phyloP scores from a whole-genome alignment of 2,329 filamentous ascomycete genomes.

The Chalaropsis thielavioides region DNA sequence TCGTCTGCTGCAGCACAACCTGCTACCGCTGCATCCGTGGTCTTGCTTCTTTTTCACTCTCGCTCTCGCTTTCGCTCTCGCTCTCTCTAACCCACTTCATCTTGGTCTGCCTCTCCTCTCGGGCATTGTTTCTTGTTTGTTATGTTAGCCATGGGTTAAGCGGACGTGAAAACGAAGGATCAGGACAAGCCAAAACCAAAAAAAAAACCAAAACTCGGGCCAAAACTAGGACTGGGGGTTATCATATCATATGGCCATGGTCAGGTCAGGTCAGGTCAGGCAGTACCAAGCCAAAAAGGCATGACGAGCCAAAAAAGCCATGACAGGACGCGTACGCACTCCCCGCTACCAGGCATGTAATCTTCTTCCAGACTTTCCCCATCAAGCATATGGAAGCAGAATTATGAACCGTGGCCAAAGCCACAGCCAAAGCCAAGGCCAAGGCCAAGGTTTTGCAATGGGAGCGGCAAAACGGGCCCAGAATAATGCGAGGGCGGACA shows the following conservation, averaged over 20 bases:
- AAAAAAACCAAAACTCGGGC: background rate
- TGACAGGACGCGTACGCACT: conserved; percentile 4
- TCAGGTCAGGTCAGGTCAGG: background rate
- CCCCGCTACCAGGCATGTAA: background rate
- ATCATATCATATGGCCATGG: background rate
- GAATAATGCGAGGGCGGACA: background rate
- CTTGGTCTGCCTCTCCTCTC: no score
- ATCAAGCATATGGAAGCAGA: background rate
- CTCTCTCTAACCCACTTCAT: no score
- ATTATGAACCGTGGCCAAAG: background rate
- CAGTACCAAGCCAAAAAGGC: background rate
- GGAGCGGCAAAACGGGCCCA: background rate
- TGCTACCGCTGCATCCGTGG: no score
- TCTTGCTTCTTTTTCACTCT: no score
- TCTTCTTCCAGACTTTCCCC: background rate
- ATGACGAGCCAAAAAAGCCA: background rate
- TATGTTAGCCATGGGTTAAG: no score
- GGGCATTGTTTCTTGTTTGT: no score
- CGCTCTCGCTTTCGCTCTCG: no score
- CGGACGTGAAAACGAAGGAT: background rate
- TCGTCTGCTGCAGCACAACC: no score
- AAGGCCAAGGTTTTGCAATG: background rate
- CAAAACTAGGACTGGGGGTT: background rate
- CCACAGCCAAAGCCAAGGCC: background rate
- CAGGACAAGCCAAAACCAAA: background rate